These are phyloP conservation scores for Citrullus amarus DNA, from an alignment of 306 rosid species.

Conservation along the genomic window DNA sequence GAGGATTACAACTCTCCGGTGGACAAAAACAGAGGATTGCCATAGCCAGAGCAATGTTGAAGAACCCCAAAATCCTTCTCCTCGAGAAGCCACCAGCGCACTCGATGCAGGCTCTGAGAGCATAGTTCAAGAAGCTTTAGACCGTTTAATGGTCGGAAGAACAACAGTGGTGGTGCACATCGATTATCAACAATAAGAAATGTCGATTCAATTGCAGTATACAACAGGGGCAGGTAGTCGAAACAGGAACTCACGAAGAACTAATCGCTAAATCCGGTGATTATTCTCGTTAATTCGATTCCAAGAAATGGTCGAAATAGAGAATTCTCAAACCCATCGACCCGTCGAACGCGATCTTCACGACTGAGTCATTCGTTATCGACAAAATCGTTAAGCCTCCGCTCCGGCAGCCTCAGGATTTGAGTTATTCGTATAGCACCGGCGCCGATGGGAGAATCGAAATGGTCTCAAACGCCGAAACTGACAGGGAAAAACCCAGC, in stretches of 20 bases:
- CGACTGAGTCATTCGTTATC: conserved; percentile 84
- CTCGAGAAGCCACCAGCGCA: conserved; percentile 98
- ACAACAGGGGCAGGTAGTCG: conserved; percentile 92
- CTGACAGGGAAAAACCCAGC: conserved; percentile 77
- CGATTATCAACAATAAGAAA: conserved; percentile 84
- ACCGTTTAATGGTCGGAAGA: conserved; percentile 89
- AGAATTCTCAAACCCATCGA: conserved; percentile 83
- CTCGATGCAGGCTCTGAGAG: conserved; percentile 93
- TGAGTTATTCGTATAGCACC: conserved; percentile 84
- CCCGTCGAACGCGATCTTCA: conserved; percentile 70
- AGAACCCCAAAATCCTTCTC: conserved; percentile 83
- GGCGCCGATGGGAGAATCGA: conserved; percentile 98
- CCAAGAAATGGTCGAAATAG: conserved; percentile 88
- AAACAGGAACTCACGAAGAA: conserved; percentile 96
- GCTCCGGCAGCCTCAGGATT: conserved; percentile 84
- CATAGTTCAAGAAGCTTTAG: conserved; percentile 96
- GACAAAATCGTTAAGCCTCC: conserved; percentile 78
- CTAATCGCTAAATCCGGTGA: conserved; percentile 68
- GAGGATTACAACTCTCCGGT: conserved; percentile 93
- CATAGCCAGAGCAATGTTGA: conserved; percentile 97
- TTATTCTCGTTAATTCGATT: conserved; percentile 75
- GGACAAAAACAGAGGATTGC: conserved; percentile 98
- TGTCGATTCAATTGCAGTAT: conserved; percentile 87
- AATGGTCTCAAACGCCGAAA: conserved; percentile 94
- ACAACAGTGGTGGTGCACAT: conserved; percentile 91